Percentiles rank a stretch among this genome's conserved stretches.
phyloP scores from a whole-genome alignment of 768 basidiomycete genomes.

The Amanita pseudoporphyria region DNA sequence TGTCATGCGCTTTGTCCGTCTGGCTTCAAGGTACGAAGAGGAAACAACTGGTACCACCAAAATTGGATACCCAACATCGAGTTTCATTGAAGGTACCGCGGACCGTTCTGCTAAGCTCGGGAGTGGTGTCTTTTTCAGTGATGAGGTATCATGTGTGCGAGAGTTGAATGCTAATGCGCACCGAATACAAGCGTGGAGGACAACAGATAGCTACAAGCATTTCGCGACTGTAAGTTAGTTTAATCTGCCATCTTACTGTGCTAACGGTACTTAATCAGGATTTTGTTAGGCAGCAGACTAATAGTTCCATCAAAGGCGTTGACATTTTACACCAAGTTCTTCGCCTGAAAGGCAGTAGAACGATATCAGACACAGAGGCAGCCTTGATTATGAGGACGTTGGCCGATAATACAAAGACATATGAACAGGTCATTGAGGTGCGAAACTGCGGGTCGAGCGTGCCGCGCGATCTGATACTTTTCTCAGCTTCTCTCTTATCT shows the following conservation, averaged over 20 bases:
- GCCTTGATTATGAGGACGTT: conserved; percentile 67
- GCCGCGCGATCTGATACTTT: conserved; percentile 2
- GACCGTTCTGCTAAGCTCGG: conserved; percentile 51
- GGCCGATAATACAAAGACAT: conserved; percentile 60
- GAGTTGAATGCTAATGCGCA: conserved; percentile 72
- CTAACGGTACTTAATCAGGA: conserved; percentile 39
- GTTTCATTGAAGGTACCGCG: conserved; percentile 36
- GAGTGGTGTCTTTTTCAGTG: conserved; percentile 70
- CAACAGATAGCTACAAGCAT: conserved; percentile 71
- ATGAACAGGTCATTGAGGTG: conserved; percentile 89
- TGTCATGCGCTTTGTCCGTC: conserved; percentile 72
- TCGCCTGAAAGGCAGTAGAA: conserved; percentile 66
- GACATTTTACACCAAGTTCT: conserved; percentile 84
- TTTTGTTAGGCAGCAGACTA: conserved; percentile 42
- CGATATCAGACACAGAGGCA: conserved; percentile 64
- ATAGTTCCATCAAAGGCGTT: conserved; percentile 62
- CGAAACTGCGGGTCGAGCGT: background rate
- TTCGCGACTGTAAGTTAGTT: conserved; percentile 44
- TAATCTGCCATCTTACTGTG: conserved; percentile 8
- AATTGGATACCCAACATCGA: conserved; percentile 58
- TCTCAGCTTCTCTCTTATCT: conserved; percentile 70
- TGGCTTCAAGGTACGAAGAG: conserved; percentile 85
- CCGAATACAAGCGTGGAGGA: conserved; percentile 90
- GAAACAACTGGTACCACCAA: conserved; percentile 73
- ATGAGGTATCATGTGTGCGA: conserved; percentile 52